A percentile compares a stretch with the other conserved stretches of the same genome.
Conservation (phyloP, 1,284 basidiomycete genomes). For the Apiotrichum gracile region DNA sequence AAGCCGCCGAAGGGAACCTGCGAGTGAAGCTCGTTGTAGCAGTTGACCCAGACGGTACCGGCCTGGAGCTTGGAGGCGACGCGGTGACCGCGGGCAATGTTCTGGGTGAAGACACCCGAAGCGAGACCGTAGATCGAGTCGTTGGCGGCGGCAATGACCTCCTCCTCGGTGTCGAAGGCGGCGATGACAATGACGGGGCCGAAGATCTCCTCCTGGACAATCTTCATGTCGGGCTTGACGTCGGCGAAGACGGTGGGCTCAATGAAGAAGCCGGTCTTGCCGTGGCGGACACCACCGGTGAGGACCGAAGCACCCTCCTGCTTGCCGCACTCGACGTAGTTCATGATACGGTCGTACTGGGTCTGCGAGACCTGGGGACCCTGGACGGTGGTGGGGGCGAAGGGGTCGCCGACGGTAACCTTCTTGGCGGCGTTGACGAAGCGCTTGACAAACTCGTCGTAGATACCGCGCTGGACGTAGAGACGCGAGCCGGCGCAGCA, state of each 20-base stretch:
- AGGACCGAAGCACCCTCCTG: conserved; percentile 74
- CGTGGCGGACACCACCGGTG: conserved; percentile 67
- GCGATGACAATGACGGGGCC: conserved; percentile 58
- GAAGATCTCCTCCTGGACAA: conserved; percentile 86
- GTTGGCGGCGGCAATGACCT: conserved; percentile 74
- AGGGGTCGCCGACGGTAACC: conserved; percentile 59
- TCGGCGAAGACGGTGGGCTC: conserved; percentile 74
- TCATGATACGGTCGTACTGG: conserved; percentile 64
- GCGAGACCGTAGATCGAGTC: conserved; percentile 80
- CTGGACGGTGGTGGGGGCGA: conserved; percentile 63
- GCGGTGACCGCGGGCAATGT: conserved; percentile 67
- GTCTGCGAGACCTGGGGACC: conserved; percentile 70
- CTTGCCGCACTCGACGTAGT: conserved; percentile 80
- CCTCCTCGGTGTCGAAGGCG: conserved; percentile 68
- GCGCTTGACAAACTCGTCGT: conserved; percentile 54
- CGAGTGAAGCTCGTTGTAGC: conserved; percentile 60
- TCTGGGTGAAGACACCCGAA: conserved; percentile 75
- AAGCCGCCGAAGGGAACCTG: conserved; percentile 79
- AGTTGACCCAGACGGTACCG: conserved; percentile 65
- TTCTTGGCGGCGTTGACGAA: conserved; percentile 27
- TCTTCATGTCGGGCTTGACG: conserved; percentile 70
- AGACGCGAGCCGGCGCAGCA: conserved; percentile 56
- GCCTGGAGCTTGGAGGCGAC: conserved; percentile 73
- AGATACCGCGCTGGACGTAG: conserved; percentile 75
- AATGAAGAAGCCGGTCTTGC: conserved; percentile 58